These are phyloP conservation scores for Otatea glauca DNA, from an alignment of 176 grass and related monocot species.

Conservation along the genomic window DNA sequence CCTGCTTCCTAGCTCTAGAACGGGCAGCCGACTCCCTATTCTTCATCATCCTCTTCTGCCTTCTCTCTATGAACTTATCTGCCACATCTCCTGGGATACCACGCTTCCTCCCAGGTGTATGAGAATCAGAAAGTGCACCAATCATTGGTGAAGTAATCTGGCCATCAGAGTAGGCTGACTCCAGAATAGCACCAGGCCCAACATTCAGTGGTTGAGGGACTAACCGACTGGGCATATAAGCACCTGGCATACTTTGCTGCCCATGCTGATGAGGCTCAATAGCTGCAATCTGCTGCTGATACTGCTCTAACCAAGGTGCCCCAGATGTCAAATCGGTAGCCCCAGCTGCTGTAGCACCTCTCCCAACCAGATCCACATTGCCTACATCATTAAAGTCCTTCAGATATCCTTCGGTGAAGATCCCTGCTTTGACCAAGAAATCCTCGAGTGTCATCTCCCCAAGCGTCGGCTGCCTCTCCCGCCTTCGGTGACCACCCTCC, in stretches of 20 bases:
- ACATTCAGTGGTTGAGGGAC: conserved; percentile 52
- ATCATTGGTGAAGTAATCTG: conserved; percentile 56
- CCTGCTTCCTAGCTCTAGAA: conserved; percentile 99
- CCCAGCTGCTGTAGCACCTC: not conserved
- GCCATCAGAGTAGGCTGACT: conserved; percentile 51
- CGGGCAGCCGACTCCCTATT: conserved; percentile 97
- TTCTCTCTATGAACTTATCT: conserved; percentile 81
- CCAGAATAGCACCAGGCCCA: conserved; percentile 45
- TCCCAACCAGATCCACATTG: conserved; percentile 35
- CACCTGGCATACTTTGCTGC: conserved; percentile 39
- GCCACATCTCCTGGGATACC: conserved; percentile 51
- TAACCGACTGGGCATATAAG: conserved; percentile 43
- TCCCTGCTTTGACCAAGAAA: conserved; percentile 89
- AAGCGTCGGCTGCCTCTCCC: conserved; percentile 61
- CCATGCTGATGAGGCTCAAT: conserved; percentile 36
- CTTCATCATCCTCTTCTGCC: conserved; percentile 99
- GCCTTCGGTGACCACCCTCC: conserved; percentile 8
- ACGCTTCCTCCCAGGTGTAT: conserved; percentile 62
- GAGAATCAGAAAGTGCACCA: conserved; percentile 57
- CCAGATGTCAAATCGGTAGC: conserved; percentile 12
- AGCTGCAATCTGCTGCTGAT: conserved; percentile 54
- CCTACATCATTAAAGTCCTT: conserved; percentile 46
- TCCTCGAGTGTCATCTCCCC: conserved; percentile 97
- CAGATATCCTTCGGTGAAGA: conserved; percentile 55
- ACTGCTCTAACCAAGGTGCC: conserved; percentile 54